These are phyloP conservation scores for Phanerodontia chrysosporium DNA, from an alignment of 768 basidiomycete species.

Conservation along the genomic window DNA sequence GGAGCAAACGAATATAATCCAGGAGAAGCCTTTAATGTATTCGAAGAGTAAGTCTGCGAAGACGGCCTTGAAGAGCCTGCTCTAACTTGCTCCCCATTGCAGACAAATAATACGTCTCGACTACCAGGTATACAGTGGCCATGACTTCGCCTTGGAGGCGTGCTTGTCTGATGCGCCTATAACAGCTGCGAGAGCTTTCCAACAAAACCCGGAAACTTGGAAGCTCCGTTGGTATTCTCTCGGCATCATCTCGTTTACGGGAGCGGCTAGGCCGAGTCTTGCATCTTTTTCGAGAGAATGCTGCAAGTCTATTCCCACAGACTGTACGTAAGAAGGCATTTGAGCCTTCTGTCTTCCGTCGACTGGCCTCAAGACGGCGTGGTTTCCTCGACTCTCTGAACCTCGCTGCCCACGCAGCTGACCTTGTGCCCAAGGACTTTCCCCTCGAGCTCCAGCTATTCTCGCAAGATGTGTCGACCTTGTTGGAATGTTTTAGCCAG, in stretches of 20 bases:
- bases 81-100: background rate
- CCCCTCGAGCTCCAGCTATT: slow-evolving; percentile 58
- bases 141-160: no score
- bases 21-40: background rate
- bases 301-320: slow-evolving; percentile 57
- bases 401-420: background rate
- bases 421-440: slow-evolving; percentile 40
- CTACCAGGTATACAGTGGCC: background rate
- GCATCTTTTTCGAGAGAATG: slow-evolving; percentile 66
- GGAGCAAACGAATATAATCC: background rate
- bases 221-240: slow-evolving; percentile 67
- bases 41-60: background rate
- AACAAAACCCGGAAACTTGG: slow-evolving; percentile 73
- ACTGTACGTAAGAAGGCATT: background rate
- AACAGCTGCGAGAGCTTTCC: slow-evolving; percentile 63
- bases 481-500: slow-evolving; percentile 66
- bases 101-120: background rate
- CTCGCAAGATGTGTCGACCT: slow-evolving; percentile 61
- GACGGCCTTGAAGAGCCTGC: background rate
- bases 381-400: background rate
- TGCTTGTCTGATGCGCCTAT: no score
- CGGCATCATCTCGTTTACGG: slow-evolving; percentile 64
- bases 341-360: background rate
- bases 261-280: slow-evolving; percentile 60
- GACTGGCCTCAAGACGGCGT: background rate